A percentile compares a stretch with the other conserved stretches of the same genome.
Conservation (phyloP, 768 basidiomycete species). For the Boletus reticulatus region DNA sequence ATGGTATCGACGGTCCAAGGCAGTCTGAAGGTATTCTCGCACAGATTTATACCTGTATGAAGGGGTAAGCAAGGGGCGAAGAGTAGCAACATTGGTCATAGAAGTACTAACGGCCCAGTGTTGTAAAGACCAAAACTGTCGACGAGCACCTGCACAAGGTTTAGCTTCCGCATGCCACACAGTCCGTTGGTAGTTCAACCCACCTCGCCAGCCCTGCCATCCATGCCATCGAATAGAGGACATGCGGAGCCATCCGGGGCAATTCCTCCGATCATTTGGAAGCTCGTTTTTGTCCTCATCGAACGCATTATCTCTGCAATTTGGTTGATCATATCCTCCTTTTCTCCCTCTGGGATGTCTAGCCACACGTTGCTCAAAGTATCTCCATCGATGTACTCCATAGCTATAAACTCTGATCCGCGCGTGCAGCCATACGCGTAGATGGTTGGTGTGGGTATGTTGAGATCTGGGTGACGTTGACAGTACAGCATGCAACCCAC, state of each 20-base stretch:
- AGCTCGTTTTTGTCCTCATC: not conserved
- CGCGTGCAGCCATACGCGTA: not conserved
- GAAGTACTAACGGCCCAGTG: not conserved
- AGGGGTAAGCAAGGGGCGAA: not conserved
- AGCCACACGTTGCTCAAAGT: not conserved
- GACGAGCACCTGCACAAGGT: not conserved
- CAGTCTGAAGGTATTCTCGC: not conserved
- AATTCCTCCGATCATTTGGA: not conserved
- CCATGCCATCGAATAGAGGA: not conserved
- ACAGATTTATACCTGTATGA: not conserved
- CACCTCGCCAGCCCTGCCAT: not conserved
- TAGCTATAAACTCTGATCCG: not conserved
- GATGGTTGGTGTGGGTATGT: not conserved
- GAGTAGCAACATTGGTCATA: too few relatives aligned
- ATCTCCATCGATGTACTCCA: not conserved
- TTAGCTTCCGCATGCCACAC: not conserved
- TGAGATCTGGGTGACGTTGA: not conserved
- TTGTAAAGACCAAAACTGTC: not conserved
- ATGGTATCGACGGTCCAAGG: not conserved
- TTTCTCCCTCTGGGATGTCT: not conserved
- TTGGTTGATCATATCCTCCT: not conserved
- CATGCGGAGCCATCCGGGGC: not conserved
- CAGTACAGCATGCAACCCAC: not conserved
- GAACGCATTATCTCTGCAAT: not conserved
- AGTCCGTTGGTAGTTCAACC: not conserved